These are phyloP conservation scores for Barnettozyma californica DNA, from an alignment of 805 yeast species.

Conservation along the genomic window DNA sequence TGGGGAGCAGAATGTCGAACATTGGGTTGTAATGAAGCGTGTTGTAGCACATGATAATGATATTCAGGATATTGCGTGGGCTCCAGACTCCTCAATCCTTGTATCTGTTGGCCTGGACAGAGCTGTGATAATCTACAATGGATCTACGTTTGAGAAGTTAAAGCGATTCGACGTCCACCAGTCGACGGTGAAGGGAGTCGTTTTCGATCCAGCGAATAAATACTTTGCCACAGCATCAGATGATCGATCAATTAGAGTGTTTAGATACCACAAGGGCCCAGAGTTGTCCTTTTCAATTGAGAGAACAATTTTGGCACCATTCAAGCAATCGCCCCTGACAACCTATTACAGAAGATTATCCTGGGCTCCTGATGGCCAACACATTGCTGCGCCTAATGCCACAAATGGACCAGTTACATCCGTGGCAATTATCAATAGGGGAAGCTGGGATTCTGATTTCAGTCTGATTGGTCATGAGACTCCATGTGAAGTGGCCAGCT, in stretches of 20 bases:
- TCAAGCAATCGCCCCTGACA: conserved; percentile 82
- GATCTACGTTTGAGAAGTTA: conserved; percentile 82
- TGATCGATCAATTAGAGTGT: conserved; percentile 84
- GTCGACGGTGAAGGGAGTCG: conserved; percentile 92
- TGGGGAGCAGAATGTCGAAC: conserved; percentile 79
- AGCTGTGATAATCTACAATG: conserved; percentile 91
- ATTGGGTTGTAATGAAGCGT: conserved; percentile 90
- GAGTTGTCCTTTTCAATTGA: conserved; percentile 85
- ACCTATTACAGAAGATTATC: conserved; percentile 82
- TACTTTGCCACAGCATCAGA: conserved; percentile 97
- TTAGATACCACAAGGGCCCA: conserved; percentile 74
- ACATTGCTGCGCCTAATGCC: conserved; percentile 81
- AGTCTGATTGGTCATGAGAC: conserved; percentile 79
- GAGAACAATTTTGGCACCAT: conserved; percentile 77
- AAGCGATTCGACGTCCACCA: conserved; percentile 90
- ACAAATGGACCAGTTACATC: conserved; percentile 78
- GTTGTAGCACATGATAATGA: conserved; percentile 97
- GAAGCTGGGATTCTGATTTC: conserved; percentile 72
- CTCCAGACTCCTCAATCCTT: conserved; percentile 85
- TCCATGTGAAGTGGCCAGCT: conserved; percentile 76
- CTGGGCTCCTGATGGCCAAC: conserved; percentile 93
- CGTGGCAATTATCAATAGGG: conserved; percentile 68
- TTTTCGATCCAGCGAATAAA: conserved; percentile 97
- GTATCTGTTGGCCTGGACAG: conserved; percentile 95
- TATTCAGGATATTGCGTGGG: conserved; percentile 97